Evolutionary conservation across 2,329 filamentous ascomycete species (phyloP).

Genomic region (Myriangium duriaei): DNA sequence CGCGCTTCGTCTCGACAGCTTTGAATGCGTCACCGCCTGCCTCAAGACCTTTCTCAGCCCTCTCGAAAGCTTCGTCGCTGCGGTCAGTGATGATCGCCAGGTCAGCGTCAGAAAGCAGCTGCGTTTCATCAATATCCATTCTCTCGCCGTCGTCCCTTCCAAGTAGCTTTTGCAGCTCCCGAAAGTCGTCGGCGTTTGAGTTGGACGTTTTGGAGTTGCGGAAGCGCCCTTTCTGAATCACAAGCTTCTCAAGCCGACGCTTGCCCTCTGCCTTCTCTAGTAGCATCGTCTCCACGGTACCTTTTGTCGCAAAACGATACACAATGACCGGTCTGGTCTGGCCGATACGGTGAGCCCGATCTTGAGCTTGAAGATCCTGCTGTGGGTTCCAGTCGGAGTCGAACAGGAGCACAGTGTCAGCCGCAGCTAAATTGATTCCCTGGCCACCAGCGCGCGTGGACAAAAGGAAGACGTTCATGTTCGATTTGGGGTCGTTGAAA

Average conservation of each 20-base stretch:
- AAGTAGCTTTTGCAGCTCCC: slow-evolving; percentile 35
- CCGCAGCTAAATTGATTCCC: slow-evolving; percentile 84
- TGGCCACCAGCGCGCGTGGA: slow-evolving; percentile 87
- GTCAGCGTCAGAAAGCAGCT: slow-evolving; percentile 63
- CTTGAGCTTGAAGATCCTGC: slow-evolving; percentile 91
- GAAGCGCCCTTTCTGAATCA: slow-evolving; percentile 89
- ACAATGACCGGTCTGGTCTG: slow-evolving; percentile 87
- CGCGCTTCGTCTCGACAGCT: slow-evolving; percentile 60
- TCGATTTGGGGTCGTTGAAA: slow-evolving; percentile 31
- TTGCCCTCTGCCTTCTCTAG: slow-evolving; percentile 85
- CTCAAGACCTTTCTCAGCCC: slow-evolving; percentile 67
- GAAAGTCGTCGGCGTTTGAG: slow-evolving; percentile 31
- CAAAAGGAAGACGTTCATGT: slow-evolving; percentile 63
- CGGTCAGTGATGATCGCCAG: slow-evolving; percentile 69
- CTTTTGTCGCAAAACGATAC: slow-evolving; percentile 84
- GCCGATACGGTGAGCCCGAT: slow-evolving; percentile 87
- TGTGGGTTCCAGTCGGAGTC: slow-evolving; percentile 93
- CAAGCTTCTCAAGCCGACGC: slow-evolving; percentile 79
- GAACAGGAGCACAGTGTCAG: slow-evolving; percentile 86
- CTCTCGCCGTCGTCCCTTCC: slow-evolving; percentile 54
- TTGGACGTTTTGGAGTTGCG: slow-evolving; percentile 41
- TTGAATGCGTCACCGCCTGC: slow-evolving; percentile 45
- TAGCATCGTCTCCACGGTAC: slow-evolving; percentile 80
- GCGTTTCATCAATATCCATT: slow-evolving; percentile 45
- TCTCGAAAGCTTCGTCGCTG: slow-evolving; percentile 51